A percentile compares a stretch with the other conserved stretches of the same genome.
These are phyloP conservation scores for Rhizopogon vesiculosus DNA, from an alignment of 768 basidiomycete genomes.

Conservation along the genomic window DNA sequence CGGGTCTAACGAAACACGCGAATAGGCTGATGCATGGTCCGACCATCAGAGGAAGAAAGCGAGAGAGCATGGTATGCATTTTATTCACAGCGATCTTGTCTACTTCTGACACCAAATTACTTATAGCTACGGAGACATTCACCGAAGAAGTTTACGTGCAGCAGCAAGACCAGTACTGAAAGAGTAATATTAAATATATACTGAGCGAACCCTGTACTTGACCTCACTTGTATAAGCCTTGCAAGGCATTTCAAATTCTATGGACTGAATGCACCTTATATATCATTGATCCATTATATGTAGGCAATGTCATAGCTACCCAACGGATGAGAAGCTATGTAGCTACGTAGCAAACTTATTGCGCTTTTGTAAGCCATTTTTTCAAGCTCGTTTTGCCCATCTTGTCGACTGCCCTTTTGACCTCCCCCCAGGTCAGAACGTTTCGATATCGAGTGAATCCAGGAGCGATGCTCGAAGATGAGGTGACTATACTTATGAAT, in stretches of 20 bases:
- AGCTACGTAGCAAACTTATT: conserved; percentile 19
- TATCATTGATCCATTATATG: too few relatives aligned
- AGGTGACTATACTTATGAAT: conserved; percentile 47
- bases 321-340: not conserved
- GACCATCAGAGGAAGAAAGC: not conserved
- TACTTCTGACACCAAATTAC: not conserved
- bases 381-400: conserved; percentile 66
- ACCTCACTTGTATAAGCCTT: not conserved
- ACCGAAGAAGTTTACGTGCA: not conserved
- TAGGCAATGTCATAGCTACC: too few relatives aligned
- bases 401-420: conserved; percentile 63
- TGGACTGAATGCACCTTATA: not conserved
- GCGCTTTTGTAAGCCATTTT: conserved; percentile 71
- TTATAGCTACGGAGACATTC: conserved; percentile 1
- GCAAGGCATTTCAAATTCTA: not conserved
- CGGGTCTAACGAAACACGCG: not conserved
- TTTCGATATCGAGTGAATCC: conserved; percentile 79
- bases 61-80: not conserved
- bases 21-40: not conserved
- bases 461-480: conserved; percentile 47
- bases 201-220: not conserved
- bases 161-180: not conserved
- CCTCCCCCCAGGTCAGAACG: conserved; percentile 53
- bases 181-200: not conserved
- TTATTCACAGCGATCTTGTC: not conserved